Percentiles rank a stretch among this genome's conserved stretches.
Conservation (phyloP, 768 basidiomycete species). For the Astraeus odoratus region DNA sequence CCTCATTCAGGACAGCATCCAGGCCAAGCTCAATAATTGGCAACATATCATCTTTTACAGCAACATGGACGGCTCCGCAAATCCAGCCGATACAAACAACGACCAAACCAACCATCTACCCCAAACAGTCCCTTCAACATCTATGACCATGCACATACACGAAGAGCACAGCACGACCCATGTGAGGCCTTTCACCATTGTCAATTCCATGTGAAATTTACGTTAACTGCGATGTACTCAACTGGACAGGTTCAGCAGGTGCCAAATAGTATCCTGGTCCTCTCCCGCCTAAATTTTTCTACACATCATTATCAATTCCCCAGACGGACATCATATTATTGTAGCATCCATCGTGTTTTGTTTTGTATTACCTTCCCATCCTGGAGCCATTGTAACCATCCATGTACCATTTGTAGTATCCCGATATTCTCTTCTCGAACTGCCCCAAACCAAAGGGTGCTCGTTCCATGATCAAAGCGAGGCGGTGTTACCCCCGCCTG, state of each 20-base stretch:
- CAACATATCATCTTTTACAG: slow-evolving; percentile 36
- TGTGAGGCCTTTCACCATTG: background rate
- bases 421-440: too few relatives aligned
- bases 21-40: slow-evolving; percentile 37
- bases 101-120: background rate
- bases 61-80: slow-evolving; percentile 34
- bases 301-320: too few relatives aligned
- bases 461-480: too few relatives aligned
- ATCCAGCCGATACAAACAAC: slow-evolving; percentile 2
- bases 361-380: too few relatives aligned
- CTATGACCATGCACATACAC: background rate
- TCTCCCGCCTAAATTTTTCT: too few relatives aligned
- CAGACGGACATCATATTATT: too few relatives aligned
- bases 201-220: too few relatives aligned
- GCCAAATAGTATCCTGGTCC: background rate
- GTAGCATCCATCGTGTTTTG: too few relatives aligned
- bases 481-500: too few relatives aligned
- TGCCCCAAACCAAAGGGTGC: too few relatives aligned
- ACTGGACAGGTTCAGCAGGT: slow-evolving; percentile 1
- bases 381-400: too few relatives aligned
- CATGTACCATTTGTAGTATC: too few relatives aligned
- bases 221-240: background rate
- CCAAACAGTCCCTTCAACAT: background rate
- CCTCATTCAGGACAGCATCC: slow-evolving; percentile 8
- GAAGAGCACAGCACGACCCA: slow-evolving; percentile 1